These are phyloP conservation scores for Blakeslea trispora DNA, from an alignment of 371 early-diverging fungal species.

Conservation along the genomic window DNA sequence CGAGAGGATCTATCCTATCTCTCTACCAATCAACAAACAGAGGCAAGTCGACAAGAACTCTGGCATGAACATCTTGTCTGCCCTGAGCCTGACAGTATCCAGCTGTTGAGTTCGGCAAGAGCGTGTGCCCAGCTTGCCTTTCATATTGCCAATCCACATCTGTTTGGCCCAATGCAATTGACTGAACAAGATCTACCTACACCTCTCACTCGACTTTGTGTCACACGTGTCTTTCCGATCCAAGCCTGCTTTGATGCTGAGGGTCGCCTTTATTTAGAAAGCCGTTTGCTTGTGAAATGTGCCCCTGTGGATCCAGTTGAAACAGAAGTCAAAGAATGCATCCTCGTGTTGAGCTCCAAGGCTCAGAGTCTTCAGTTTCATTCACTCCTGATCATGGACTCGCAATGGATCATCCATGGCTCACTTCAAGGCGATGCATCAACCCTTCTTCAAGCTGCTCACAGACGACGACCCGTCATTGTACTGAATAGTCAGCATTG, in stretches of 20 bases:
- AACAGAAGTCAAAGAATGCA: neutral
- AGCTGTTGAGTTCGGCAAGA: too few species aligned
- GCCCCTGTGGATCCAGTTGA: neutral
- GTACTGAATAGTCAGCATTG: too few species aligned
- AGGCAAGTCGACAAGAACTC: neutral
- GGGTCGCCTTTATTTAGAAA: neutral
- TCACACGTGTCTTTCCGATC: slow-evolving; percentile 2
- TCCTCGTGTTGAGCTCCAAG: neutral
- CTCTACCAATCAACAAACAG: neutral
- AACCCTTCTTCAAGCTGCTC: neutral
- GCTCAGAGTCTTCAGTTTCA: neutral
- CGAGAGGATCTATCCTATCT: slow-evolving; percentile 4
- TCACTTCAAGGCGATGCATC: neutral
- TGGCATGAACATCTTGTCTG: too few species aligned
- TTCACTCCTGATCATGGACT: neutral
- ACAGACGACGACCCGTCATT: neutral
- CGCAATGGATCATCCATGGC: slow-evolving; percentile 2
- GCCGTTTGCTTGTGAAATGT: slow-evolving; percentile 2
- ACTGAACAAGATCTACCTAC: neutral
- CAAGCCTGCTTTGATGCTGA: neutral
- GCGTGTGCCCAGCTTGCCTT: too few species aligned
- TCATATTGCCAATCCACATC: neutral
- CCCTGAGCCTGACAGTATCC: too few species aligned
- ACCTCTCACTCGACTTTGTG: neutral
- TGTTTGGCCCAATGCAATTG: neutral